Evolutionary conservation across 106 monocot genomes (phyloP).

Genomic region (Phalaenopsis equestris): DNA sequence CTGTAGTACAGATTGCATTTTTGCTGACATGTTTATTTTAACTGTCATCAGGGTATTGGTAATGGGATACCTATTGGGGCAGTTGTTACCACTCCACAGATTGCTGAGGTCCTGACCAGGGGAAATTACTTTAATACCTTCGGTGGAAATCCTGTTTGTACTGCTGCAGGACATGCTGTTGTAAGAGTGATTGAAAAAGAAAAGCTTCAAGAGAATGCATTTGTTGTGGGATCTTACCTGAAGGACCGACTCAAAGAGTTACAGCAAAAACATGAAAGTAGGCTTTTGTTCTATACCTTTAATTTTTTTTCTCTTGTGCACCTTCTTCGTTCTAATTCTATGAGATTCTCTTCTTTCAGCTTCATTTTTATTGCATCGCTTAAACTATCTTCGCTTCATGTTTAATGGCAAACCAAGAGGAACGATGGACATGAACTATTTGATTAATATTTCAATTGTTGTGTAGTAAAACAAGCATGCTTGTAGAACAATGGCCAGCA

Average conservation of each 20-base stretch:
- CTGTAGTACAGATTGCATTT: background rate
- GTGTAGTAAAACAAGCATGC: background rate
- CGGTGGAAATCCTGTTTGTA: constrained; percentile 70
- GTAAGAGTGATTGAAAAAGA: constrained; percentile 67
- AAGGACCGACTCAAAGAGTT: constrained; percentile 41
- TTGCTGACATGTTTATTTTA: background rate
- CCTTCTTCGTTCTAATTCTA: background rate
- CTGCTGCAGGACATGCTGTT: constrained; percentile 66
- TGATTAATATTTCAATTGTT: background rate
- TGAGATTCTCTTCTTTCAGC: background rate
- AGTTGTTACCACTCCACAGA: constrained; percentile 66
- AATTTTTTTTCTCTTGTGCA: background rate
- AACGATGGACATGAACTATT: background rate
- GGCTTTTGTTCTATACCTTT: constrained; percentile 6
- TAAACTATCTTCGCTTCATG: background rate
- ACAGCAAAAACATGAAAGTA: constrained; percentile 72
- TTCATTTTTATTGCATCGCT: background rate
- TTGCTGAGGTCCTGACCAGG: constrained; percentile 63
- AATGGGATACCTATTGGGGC: constrained; percentile 75
- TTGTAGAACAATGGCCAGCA: background rate
- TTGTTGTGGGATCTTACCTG: constrained; percentile 59
- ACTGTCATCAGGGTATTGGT: constrained; percentile 55
- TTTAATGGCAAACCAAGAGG: background rate
- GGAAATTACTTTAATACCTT: constrained; percentile 75
- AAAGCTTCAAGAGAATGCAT: constrained; percentile 70